phyloP scores from a whole-genome alignment of 345 rosid species.

The Aquilaria yunnanensis region DNA sequence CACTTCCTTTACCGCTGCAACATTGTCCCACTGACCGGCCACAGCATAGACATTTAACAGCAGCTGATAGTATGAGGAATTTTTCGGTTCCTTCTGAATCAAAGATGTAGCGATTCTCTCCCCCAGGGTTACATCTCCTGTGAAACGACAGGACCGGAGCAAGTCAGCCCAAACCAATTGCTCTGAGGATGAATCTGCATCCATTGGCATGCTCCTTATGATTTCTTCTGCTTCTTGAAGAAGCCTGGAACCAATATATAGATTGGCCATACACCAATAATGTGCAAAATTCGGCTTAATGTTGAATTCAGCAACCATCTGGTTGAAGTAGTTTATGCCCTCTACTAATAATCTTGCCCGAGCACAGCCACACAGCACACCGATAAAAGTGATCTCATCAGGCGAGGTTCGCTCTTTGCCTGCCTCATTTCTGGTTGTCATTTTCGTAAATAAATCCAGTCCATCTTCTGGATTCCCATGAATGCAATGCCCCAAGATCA shows the following conservation, averaged over 20 bases:
- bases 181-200: constrained; percentile 32
- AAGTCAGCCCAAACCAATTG: constrained; percentile 44
- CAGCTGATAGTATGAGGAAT: constrained; percentile 46
- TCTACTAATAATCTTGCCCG: constrained; percentile 38
- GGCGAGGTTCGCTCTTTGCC: constrained; percentile 23
- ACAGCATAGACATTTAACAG: constrained; percentile 53
- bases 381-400: constrained; percentile 52
- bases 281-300: constrained; percentile 72
- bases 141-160: constrained; percentile 43
- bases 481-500: constrained; percentile 74
- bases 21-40: constrained; percentile 53
- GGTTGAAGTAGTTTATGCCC: constrained; percentile 38
- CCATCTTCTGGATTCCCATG: constrained; percentile 61
- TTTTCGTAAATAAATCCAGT: constrained; percentile 36
- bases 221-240: constrained; percentile 42
- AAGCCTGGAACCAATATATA: constrained; percentile 34
- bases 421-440: constrained; percentile 16
- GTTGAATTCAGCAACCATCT: constrained; percentile 38
- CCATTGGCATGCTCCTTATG: constrained; percentile 31
- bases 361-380: constrained; percentile 61
- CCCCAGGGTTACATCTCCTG: constrained; percentile 34
- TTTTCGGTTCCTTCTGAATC: constrained; percentile 45
- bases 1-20: constrained; percentile 36
- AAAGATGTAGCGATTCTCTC: constrained; percentile 44
- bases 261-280: constrained; percentile 78